A percentile compares a stretch with the other conserved stretches of the same genome.
These are phyloP conservation scores for Apiospora hydei DNA, from an alignment of 2,329 filamentous ascomycete genomes.

Conservation along the genomic window DNA sequence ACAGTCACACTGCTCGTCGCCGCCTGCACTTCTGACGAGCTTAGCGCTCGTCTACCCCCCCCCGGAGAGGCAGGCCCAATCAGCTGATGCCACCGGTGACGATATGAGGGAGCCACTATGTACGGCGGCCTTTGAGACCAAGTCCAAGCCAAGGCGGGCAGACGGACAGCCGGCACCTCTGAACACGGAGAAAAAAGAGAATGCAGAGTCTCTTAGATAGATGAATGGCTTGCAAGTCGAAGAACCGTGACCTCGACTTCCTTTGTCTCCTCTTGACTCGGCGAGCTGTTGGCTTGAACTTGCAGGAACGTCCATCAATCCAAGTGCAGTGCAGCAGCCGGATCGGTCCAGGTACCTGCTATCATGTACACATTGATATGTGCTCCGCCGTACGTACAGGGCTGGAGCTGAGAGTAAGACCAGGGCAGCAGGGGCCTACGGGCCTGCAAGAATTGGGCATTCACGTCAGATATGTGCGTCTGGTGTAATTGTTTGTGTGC, in stretches of 20 bases:
- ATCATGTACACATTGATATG: neutral
- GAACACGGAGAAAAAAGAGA: neutral
- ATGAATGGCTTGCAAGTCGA: neutral
- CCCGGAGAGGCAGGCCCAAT: conserved; percentile 32
- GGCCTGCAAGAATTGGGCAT: neutral
- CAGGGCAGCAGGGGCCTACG: conserved; percentile 1
- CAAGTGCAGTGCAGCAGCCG: neutral
- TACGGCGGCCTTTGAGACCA: conserved; percentile 14
- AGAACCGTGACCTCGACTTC: neutral
- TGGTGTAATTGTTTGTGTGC: conserved; percentile 3
- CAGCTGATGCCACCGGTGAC: conserved; percentile 35
- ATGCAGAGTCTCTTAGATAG: neutral
- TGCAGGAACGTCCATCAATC: neutral
- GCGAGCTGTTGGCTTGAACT: neutral
- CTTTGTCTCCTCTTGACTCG: neutral
- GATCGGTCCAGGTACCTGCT: conserved; percentile 3
- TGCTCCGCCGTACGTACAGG: conserved; percentile 14
- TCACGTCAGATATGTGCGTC: conserved; percentile 15
- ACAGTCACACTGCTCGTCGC: neutral
- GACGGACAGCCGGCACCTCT: neutral
- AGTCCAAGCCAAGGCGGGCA: conserved; percentile 11
- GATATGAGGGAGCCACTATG: conserved; percentile 21
- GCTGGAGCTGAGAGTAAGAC: conserved; percentile 16
- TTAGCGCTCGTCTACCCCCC: conserved; percentile 35
- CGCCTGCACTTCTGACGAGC: conserved; percentile 25